phyloP scores from a whole-genome alignment of 345 rosid species.

The Citrus cavaleriei region DNA sequence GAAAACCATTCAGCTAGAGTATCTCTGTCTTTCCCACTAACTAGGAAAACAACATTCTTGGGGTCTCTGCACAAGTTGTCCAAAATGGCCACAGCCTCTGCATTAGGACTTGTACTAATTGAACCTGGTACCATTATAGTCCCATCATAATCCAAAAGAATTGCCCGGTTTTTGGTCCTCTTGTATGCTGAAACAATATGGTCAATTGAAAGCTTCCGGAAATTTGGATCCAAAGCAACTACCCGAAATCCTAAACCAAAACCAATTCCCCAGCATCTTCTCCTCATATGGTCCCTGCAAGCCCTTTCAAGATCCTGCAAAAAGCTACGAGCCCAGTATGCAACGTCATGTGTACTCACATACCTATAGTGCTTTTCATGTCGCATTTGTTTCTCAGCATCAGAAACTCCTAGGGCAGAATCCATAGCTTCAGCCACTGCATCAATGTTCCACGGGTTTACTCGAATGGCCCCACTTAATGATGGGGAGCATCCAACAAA shows the following conservation, averaged over 20 bases:
- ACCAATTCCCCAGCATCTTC: constrained; percentile 93
- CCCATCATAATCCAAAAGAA: constrained; percentile 92
- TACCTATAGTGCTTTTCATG: constrained; percentile 91
- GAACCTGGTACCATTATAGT: constrained; percentile 62
- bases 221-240: constrained; percentile 86
- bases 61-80: constrained; percentile 69
- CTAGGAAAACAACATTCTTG: constrained; percentile 76
- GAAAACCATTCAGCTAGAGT: constrained; percentile 79
- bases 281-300: constrained; percentile 74
- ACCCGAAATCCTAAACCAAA: constrained; percentile 91
- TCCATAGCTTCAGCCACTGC: constrained; percentile 89
- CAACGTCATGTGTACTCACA: constrained; percentile 92
- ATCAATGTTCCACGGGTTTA: constrained; percentile 93
- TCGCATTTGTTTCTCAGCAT: constrained; percentile 78
- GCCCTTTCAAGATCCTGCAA: constrained; percentile 92
- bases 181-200: constrained; percentile 87
- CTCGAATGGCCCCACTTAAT: constrained; percentile 84
- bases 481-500: constrained; percentile 95
- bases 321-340: constrained; percentile 94
- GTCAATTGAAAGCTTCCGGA: constrained; percentile 76
- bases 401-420: constrained; percentile 60
- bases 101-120: constrained; percentile 45
- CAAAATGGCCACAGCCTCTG: constrained; percentile 55
- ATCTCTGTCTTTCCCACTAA: constrained; percentile 74
- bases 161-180: constrained; percentile 76